Conservation (phyloP, 768 basidiomycete genomes). For the Paxillus rubicundulus region DNA sequence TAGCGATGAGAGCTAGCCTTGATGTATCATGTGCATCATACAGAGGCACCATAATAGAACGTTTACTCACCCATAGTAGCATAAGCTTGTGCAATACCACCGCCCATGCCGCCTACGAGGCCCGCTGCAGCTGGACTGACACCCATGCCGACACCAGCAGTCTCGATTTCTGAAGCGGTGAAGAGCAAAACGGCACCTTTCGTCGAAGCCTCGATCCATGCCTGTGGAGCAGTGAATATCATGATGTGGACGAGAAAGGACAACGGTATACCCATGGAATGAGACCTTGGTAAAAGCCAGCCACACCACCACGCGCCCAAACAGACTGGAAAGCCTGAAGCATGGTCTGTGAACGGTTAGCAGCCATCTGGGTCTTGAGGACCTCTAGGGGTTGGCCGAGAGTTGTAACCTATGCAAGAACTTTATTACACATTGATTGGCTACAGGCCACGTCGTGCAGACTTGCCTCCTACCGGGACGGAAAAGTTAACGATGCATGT, state of each 20-base stretch:
- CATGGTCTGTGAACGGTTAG: conserved; percentile 92
- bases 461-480: conserved; percentile 65
- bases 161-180: conserved; percentile 93
- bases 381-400: conserved; percentile 98
- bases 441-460: background rate
- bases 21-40: conserved; percentile 14
- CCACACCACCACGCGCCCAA: conserved; percentile 86
- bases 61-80: conserved; percentile 93
- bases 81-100: conserved; percentile 96
- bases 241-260: background rate
- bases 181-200: conserved; percentile 97
- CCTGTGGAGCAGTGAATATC: conserved; percentile 44
- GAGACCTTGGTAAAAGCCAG: conserved; percentile 95
- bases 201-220: conserved; percentile 99
- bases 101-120: conserved; percentile 94
- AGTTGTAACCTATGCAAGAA: conserved; percentile 76
- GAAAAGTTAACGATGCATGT: conserved; percentile 10
- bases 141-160: conserved; percentile 58
- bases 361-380: conserved; percentile 99
- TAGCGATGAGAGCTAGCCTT: conserved; percentile 21
- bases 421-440: background rate
- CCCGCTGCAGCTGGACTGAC: conserved; percentile 81
- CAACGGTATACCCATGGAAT: conserved; percentile 85
- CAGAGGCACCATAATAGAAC: background rate
- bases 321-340: conserved; percentile 78